Evolutionary conservation across 768 basidiomycete species (phyloP), one percentile per base, ranked within the genome.

Genomic region (Tubosaeta sp.): DNA sequence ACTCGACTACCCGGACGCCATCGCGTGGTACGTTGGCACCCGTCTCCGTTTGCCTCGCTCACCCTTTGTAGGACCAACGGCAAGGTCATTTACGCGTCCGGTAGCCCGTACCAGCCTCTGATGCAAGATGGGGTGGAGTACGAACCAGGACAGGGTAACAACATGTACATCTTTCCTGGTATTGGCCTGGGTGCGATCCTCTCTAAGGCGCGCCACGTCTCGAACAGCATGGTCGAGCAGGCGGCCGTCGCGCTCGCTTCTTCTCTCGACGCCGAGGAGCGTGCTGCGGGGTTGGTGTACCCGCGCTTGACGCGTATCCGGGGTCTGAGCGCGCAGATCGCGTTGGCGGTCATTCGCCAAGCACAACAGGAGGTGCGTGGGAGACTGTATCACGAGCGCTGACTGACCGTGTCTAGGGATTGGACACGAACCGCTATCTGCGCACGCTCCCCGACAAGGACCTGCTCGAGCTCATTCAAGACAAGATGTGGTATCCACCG

Each of bases 61-160:
- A 58, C n/a, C 22, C 14, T 38, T 34, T 50, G 10, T 54, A 81
- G 82, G 83, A 81, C 86, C 14, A 69, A 83, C 50, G 87, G 87
- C 11, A 67, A 71, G 17, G 81, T 82, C 27, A 78, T 90, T 52
- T 91, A 85, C 58, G 88, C 88, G 0, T 83, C 82, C 12, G 88
- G 88, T 4, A 81, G 79, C 44, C 88, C 88, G 0, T 91, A 88
- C 72, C 70, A 75, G 16, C 65, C 77, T 3, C 67, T 82, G 42
- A 72, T 74, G 44, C 76, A 70, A 61, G 66, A 76, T 32, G 80
- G 79, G 25, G 76, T 71, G 42, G 54, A 59, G 0, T 72, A 80
- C 55, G 82, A 84, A 55, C 80, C 88, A 1, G 86, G 84, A 0
- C 88, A 91, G 65, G 86, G 87, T 10, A 91, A 91, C 68, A 91